Evolutionary conservation across 169 alveolate genomes (phyloP).

Genomic region (Perkinsus marinus): DNA sequence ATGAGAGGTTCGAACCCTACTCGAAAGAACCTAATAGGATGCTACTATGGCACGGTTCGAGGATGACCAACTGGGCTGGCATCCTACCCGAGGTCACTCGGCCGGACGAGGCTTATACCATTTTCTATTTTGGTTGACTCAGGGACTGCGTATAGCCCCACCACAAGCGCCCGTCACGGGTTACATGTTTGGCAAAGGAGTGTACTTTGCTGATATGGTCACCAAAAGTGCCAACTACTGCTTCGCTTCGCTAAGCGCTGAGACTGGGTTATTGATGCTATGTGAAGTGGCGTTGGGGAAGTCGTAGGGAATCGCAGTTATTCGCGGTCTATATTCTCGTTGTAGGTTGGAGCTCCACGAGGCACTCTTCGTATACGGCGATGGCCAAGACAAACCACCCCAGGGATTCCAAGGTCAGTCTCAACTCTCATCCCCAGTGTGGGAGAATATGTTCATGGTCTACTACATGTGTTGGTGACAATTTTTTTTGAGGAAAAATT

Average conservation of each 20-base stretch:
- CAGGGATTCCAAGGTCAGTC: background rate
- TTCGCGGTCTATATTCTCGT: background rate
- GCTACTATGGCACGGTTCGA: conserved; percentile 78
- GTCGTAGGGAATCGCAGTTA: conserved; percentile 18
- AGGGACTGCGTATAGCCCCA: conserved; percentile 77
- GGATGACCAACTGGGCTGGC: conserved; percentile 71
- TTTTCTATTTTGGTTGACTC: background rate
- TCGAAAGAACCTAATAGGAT: conserved; percentile 38
- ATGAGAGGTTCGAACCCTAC: conserved; percentile 37
- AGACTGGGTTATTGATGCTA: conserved; percentile 56
- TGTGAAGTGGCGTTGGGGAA: conserved; percentile 77
- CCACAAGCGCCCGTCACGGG: conserved; percentile 81
- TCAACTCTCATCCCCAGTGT: background rate
- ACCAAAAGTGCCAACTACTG: conserved; percentile 70
- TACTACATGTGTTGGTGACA: no score
- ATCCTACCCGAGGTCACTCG: conserved; percentile 43
- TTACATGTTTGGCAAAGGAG: conserved; percentile 80
- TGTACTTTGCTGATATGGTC: conserved; percentile 77
- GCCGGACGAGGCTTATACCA: no score
- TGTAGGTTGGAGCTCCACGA: background rate
- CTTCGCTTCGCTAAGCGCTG: conserved; percentile 43
- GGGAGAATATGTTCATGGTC: no score
- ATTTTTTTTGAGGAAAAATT: no score
- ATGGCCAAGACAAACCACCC: background rate
- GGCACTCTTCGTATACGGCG: background rate